Percentiles rank a stretch among this genome's conserved stretches.
Conservation (phyloP, 257 asterid species). For the Plantago elongata region DNA sequence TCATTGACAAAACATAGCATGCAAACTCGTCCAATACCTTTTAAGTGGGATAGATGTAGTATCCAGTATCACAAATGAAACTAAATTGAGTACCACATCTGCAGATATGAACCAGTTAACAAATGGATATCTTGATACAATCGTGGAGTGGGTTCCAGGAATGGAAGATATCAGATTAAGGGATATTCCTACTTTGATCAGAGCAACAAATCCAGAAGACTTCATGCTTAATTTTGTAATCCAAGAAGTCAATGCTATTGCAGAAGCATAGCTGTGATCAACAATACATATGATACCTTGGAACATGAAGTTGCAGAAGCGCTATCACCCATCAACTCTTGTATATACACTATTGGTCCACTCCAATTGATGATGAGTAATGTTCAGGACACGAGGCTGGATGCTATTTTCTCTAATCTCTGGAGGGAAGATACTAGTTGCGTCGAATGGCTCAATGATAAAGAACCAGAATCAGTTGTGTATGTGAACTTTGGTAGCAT, state of each 20-base stretch:
- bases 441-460: constrained; percentile 30
- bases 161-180: constrained; percentile 24
- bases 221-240: constrained; percentile 24
- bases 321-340: constrained; percentile 25
- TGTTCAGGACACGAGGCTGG: constrained; percentile 15
- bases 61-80: too few species aligned
- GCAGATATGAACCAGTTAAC: constrained; percentile 4
- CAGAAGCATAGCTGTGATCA: constrained; percentile 20
- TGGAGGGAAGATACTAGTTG: constrained; percentile 36
- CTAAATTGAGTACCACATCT: too few species aligned
- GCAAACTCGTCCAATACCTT: too few species aligned
- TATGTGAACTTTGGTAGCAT: constrained; percentile 43
- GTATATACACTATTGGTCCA: constrained; percentile 30
- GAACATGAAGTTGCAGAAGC: constrained; percentile 23
- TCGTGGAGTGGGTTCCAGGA: constrained; percentile 31
- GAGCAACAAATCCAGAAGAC: constrained; percentile 28
- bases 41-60: too few species aligned
- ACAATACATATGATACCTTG: constrained; percentile 35
- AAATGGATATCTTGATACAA: constrained; percentile 25
- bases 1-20: too few species aligned
- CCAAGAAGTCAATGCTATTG: not conserved
- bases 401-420: constrained; percentile 25
- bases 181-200: constrained; percentile 35
- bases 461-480: constrained; percentile 31
- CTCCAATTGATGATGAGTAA: constrained; percentile 24